A percentile compares a stretch with the other conserved stretches of the same genome.
phyloP scores from a whole-genome alignment of 768 basidiomycete species.

The Mycena crocata region DNA sequence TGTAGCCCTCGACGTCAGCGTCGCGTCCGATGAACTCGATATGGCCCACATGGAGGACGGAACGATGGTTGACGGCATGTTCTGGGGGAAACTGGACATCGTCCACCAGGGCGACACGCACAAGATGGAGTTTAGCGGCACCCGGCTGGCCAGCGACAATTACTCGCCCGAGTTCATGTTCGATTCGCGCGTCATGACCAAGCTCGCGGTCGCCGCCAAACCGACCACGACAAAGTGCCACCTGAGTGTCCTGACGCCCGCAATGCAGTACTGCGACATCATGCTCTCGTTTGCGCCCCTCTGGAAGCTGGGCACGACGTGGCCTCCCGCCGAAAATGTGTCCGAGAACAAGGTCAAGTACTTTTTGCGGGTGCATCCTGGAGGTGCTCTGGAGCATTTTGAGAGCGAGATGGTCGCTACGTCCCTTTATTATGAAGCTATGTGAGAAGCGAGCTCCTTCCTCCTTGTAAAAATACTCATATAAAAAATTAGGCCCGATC shows the following conservation, averaged over 20 bases:
- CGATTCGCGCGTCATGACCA: constrained; percentile 82
- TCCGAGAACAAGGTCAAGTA: constrained; percentile 83
- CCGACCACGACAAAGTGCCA: constrained; percentile 83
- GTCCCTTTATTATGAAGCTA: constrained; percentile 86
- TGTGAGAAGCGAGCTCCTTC: constrained; percentile 59
- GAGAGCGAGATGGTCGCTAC: constrained; percentile 85
- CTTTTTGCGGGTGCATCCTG: constrained; percentile 85
- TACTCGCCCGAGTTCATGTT: constrained; percentile 77
- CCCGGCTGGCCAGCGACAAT: constrained; percentile 72
- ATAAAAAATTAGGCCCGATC: constrained; percentile 70
- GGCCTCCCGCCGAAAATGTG: constrained; percentile 80
- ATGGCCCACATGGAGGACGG: constrained; percentile 95
- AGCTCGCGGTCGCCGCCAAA: constrained; percentile 79
- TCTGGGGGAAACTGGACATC: constrained; percentile 90
- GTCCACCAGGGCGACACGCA: constrained; percentile 83
- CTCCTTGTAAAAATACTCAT: constrained; percentile 7
- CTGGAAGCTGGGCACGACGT: constrained; percentile 82
- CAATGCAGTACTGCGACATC: constrained; percentile 84
- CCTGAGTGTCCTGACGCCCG: constrained; percentile 78
- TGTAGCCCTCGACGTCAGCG: constrained; percentile 83
- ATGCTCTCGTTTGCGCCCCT: constrained; percentile 74
- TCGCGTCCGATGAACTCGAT: constrained; percentile 85
- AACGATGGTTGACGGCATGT: constrained; percentile 84
- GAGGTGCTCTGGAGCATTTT: constrained; percentile 89
- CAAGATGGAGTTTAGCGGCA: constrained; percentile 85